These are phyloP conservation scores for Gilbertella persicaria DNA, from an alignment of 371 early-diverging fungal genomes.

Conservation along the genomic window DNA sequence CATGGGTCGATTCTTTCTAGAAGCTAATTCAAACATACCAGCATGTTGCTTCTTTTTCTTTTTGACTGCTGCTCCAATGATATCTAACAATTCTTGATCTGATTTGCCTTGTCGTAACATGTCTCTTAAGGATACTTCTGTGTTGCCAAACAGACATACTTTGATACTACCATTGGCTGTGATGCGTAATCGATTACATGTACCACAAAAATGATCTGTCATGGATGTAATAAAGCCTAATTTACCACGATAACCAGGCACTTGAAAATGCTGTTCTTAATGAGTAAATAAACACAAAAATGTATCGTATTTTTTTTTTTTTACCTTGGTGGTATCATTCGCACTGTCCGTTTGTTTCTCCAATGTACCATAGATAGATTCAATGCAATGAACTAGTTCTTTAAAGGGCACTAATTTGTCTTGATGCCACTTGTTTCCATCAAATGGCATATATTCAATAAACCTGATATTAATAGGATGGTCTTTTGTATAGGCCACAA, in stretches of 20 bases:
- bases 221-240: slow-evolving; percentile 96
- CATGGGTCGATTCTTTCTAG: slow-evolving; percentile 91
- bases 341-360: slow-evolving; percentile 67
- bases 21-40: slow-evolving; percentile 82
- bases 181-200: slow-evolving; percentile 90
- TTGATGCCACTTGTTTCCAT: slow-evolving; percentile 87
- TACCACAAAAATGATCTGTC: slow-evolving; percentile 93
- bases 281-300: no score
- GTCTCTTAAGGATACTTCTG: slow-evolving; percentile 85
- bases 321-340: slow-evolving; percentile 88
- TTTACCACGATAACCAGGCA: slow-evolving; percentile 81
- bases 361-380: slow-evolving; percentile 57
- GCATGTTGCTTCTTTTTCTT: slow-evolving; percentile 91
- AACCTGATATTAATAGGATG: slow-evolving; percentile 81
- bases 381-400: slow-evolving; percentile 68
- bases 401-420: slow-evolving; percentile 84
- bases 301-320: not conserved
- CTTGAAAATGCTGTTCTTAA: slow-evolving; percentile 47
- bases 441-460: slow-evolving; percentile 98
- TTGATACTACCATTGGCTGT: slow-evolving; percentile 95
- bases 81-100: slow-evolving; percentile 67
- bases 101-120: slow-evolving; percentile 67
- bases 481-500: slow-evolving; percentile 82
- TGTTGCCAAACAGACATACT: slow-evolving; percentile 89
- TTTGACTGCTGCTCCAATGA: slow-evolving; percentile 78